Base-by-base conservation (phyloP, 768 basidiomycete species). In the Auriscalpium vulgare region DNA sequence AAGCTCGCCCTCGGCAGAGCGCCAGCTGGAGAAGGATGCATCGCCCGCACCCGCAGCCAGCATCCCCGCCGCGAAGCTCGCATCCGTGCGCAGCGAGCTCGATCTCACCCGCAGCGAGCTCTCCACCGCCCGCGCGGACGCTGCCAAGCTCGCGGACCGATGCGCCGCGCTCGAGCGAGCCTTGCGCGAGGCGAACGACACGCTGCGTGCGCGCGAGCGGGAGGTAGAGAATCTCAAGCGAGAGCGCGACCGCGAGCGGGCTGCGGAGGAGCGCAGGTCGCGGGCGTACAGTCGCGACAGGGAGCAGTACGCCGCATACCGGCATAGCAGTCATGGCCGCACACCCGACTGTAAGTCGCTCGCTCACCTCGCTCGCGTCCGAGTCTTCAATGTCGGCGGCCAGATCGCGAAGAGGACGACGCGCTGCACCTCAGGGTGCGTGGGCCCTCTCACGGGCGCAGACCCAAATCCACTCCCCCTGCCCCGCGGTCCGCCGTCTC, bases 111-210 rank as follows among this genome's bases (percentile, higher is more conserved):
- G 54, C 82, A 78, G 66, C 71, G 75, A 58, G 80, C 84, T 55
- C 75, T 84, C 37, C 73, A 78, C 50, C 78, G 77, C 56, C 75
- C 77, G 78, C 59, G 69, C 73, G 54, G 81, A 86, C 50, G 72
- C 80, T 19, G 68, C 76, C 34, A 79, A 77, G 48, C 70, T 84
- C 37, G 78, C 84, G 53, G 87, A 88, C 59, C 77, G 80, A 14
- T 85, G 80, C 69, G 79, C 74, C 67, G 67, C 75, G 65, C 74
- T 88, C 50, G 87, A 89, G 63, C 78, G 73, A 62, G 75, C 82
- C 16, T 70, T 89, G 56, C 79, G 75, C 62, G 86, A 88, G 61
- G 81, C 84, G 49, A 75, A 79, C 50, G 84, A 87, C 11, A 60
- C 81, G 49, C 67, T 88, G 61, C 77, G 75, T 56, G 59, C 73